A percentile compares a stretch with the other conserved stretches of the same genome.
These are phyloP conservation scores for Chamaecrista fasciculata DNA, from an alignment of 306 rosid genomes.

Conservation along the genomic window DNA sequence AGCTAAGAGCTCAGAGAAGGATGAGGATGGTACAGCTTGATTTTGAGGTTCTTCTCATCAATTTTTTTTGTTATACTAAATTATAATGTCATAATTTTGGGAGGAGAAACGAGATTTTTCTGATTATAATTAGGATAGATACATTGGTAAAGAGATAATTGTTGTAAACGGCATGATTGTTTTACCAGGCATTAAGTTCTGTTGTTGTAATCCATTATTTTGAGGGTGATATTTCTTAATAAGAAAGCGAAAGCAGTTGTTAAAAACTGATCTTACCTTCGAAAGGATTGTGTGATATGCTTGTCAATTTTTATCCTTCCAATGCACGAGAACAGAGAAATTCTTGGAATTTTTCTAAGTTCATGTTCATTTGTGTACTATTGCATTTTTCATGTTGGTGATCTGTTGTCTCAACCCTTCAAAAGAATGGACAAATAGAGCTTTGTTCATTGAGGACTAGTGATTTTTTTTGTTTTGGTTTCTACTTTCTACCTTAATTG, in stretches of 20 bases:
- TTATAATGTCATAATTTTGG: neutral
- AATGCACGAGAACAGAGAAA: no score
- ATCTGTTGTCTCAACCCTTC: no score
- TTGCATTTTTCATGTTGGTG: no score
- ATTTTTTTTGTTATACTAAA: neutral
- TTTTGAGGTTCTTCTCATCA: neutral
- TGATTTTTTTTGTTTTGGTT: no score
- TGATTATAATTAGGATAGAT: slow-evolving; percentile 32
- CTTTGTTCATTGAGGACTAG: no score
- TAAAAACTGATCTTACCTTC: no score
- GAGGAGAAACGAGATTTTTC: slow-evolving; percentile 12
- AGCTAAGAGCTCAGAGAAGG: slow-evolving; percentile 34
- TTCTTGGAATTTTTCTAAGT: no score
- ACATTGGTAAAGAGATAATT: slow-evolving; percentile 22
- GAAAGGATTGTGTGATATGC: no score
- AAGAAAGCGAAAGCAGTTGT: neutral
- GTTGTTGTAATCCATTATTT: slow-evolving; percentile 34
- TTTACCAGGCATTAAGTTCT: slow-evolving; percentile 23
- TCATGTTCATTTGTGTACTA: no score
- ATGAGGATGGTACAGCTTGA: neutral
- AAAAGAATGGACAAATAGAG: no score
- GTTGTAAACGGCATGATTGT: slow-evolving; percentile 12
- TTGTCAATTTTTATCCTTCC: no score
- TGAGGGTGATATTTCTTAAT: slow-evolving; percentile 1
- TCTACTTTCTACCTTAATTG: no score